Percentiles rank a stretch among this genome's conserved stretches.
These are phyloP conservation scores for Stephanodiscus minutulus DNA, from an alignment of 108 stramenopile genomes.

Conservation along the genomic window DNA sequence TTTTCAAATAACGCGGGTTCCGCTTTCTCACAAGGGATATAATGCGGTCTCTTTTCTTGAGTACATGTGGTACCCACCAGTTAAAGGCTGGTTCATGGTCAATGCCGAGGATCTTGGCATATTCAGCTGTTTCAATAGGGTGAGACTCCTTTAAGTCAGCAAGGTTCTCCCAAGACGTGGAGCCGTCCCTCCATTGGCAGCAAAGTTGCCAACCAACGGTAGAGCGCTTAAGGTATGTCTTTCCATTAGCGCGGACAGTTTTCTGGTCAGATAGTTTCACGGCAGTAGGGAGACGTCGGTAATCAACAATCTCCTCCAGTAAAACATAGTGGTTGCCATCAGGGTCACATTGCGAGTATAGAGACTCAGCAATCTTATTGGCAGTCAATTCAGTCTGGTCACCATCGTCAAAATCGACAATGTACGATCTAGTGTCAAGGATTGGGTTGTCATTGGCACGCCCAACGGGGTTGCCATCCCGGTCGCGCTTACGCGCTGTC, in stretches of 20 bases:
- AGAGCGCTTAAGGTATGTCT: conserved; percentile 27
- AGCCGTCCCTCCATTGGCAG: conserved; percentile 48
- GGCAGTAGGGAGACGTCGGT: background rate
- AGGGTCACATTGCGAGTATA: no score
- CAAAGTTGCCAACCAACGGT: conserved; percentile 13
- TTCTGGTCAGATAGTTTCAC: background rate
- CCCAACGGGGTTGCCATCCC: conserved; percentile 44
- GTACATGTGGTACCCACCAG: conserved; percentile 6
- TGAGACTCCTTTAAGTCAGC: conserved; percentile 16
- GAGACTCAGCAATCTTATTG: conserved; percentile 15
- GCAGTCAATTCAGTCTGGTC: conserved; percentile 12
- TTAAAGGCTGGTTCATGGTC: conserved; percentile 4
- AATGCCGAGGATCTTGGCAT: conserved; percentile 10
- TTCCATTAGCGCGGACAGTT: background rate
- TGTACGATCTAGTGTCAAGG: conserved; percentile 30
- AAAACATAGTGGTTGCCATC: no score
- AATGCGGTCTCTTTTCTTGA: conserved; percentile 8
- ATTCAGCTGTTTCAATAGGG: conserved; percentile 18
- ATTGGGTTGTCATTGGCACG: background rate
- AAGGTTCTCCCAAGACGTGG: conserved; percentile 25
- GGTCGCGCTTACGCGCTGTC: no score
- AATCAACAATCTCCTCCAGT: background rate
- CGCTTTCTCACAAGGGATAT: no score
- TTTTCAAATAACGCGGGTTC: conserved; percentile 12
- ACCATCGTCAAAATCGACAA: conserved; percentile 32